Evolutionary conservation across 805 yeast species (phyloP).

Genomic region (Candida broadrunensis): DNA sequence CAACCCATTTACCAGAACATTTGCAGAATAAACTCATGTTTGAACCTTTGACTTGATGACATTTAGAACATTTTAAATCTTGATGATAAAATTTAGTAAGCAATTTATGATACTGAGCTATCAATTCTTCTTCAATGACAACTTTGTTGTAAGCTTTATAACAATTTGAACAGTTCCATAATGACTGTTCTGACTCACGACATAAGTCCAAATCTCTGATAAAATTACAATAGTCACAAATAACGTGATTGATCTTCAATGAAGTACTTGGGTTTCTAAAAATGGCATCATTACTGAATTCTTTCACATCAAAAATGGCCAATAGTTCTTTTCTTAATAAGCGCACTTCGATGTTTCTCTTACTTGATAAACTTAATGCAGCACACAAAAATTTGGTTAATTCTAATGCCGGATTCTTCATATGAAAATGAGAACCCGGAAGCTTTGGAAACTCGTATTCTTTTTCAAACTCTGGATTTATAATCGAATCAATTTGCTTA

Average conservation of each 20-base stretch:
- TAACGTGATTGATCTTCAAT: constrained; percentile 60
- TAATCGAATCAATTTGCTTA: constrained; percentile 69
- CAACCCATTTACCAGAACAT: constrained; percentile 87
- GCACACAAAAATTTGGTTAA: constrained; percentile 74
- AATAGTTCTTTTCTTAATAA: constrained; percentile 72
- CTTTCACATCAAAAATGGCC: constrained; percentile 72
- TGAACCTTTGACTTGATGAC: constrained; percentile 63
- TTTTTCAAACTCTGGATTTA: constrained; percentile 57
- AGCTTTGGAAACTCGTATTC: constrained; percentile 73
- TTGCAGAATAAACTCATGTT: constrained; percentile 72
- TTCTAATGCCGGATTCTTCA: constrained; percentile 74
- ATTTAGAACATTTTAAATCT: constrained; percentile 78
- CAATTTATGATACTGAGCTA: constrained; percentile 56
- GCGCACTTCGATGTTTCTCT: constrained; percentile 69
- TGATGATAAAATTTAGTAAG: constrained; percentile 68
- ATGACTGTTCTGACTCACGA: constrained; percentile 50
- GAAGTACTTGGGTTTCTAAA: constrained; percentile 76
- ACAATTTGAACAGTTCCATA: constrained; percentile 70
- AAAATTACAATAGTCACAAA: constrained; percentile 77
- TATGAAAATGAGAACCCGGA: constrained; percentile 65
- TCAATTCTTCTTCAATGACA: constrained; percentile 74
- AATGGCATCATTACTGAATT: constrained; percentile 72
- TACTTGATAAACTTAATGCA: constrained; percentile 62
- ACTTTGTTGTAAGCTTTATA: constrained; percentile 60
- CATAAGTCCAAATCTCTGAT: constrained; percentile 81